Percentiles rank a stretch among this genome's conserved stretches.
Evolutionary conservation across 2,329 filamentous ascomycete genomes (phyloP).

Genomic region (Hortaea werneckii): DNA sequence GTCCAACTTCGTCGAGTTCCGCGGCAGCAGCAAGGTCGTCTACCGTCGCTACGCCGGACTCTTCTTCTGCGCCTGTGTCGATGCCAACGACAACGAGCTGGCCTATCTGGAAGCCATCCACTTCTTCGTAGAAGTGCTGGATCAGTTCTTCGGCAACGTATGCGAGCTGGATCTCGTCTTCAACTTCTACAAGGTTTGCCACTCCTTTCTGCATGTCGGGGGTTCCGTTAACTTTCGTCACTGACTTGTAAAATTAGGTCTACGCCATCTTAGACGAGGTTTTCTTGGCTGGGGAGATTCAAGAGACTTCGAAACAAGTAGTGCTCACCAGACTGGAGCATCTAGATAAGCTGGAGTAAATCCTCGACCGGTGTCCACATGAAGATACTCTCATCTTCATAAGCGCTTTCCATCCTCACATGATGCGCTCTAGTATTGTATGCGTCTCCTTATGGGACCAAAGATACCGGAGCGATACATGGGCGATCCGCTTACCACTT

Average conservation of each 20-base stretch:
- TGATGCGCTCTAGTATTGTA: too few relatives aligned
- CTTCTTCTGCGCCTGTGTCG: slow-evolving; percentile 98
- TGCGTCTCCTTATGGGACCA: too few relatives aligned
- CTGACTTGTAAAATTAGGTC: too few relatives aligned
- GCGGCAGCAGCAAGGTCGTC: slow-evolving; percentile 81
- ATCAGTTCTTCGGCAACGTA: slow-evolving; percentile 98
- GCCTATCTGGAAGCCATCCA: slow-evolving; percentile 96
- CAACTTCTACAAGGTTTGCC: slow-evolving; percentile 57
- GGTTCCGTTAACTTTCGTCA: too few relatives aligned
- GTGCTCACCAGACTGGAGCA: slow-evolving; percentile 90
- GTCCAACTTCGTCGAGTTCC: slow-evolving; percentile 96
- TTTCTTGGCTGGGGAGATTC: slow-evolving; percentile 92
- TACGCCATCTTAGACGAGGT: slow-evolving; percentile 98
- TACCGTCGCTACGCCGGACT: slow-evolving; percentile 95
- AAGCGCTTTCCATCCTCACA: too few relatives aligned
- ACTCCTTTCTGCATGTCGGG: too few relatives aligned
- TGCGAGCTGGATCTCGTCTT: slow-evolving; percentile 88
- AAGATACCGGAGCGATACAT: too few relatives aligned
- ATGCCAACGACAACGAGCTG: slow-evolving; percentile 97
- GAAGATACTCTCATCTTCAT: too few relatives aligned
- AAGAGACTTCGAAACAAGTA: slow-evolving; percentile 98
- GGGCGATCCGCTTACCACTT: too few relatives aligned
- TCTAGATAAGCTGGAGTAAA: slow-evolving; percentile 93
- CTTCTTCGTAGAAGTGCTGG: slow-evolving; percentile 97
- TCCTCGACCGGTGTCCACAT: too few relatives aligned